Evolutionary conservation across 768 basidiomycete genomes (phyloP), one percentile per base, ranked within the genome.

Genomic region (Daedalea quercina): DNA sequence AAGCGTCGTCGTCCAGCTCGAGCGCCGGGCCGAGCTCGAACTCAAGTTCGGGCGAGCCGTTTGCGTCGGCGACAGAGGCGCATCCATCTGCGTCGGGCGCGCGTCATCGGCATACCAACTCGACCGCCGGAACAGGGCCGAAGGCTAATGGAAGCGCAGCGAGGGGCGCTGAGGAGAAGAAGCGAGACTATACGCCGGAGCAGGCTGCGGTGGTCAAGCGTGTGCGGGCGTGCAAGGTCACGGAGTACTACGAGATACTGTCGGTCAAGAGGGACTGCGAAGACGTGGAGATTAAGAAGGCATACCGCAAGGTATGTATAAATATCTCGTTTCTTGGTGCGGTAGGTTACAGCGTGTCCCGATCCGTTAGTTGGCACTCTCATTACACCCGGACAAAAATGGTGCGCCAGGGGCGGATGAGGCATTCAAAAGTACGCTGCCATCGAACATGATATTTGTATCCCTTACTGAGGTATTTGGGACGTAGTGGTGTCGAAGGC

Each of bases 401-500:
- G 92, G 93, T 6, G 95, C 95, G 19, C 94, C 95, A n/a, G 90
- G 92, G 37, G 95, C 95, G 15, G 95, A 97, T 55, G 95, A 98
- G 66, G 95, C 95, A 2, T 98, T 98, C 73, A 98, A 98, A 75
- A 76, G 95, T 97, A 63, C 50, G 85, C 34, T 15, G 33, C 25
- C 37, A 44, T 42, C 26, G 44, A 19, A 51, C 45, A 15, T 49
- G 28, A 52, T 47, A 25, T 54, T 41, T 4, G 23, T 54, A 23
- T 45, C 55, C 53, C 22, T 54, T 52, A 54, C 51, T 52, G 33
- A 53, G 12, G 3, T 15, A n/a, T 51, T 51, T 20, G 9, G 34
- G 31, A 17, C 59, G 2, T 50, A 98, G 95, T 94, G 87, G 92
- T 98, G 25, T 95, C 93, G 3, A 97, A 96, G 70, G 94, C 94